A percentile compares a stretch with the other conserved stretches of the same genome.
Evolutionary conservation across 257 asterid genomes (phyloP).

Genomic region (Nicotiana paniculata): DNA sequence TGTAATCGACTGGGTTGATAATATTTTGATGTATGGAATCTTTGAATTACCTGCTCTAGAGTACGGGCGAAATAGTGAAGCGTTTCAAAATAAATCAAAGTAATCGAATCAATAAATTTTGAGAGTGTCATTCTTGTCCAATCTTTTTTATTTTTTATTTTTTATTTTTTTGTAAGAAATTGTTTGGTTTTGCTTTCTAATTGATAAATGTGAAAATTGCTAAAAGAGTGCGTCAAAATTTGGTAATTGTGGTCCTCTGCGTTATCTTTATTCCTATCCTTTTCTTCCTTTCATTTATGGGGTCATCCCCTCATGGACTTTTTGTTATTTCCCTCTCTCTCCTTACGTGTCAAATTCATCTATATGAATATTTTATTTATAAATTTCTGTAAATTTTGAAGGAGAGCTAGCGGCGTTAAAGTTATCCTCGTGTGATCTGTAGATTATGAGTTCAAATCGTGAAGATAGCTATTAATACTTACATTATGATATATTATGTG

Average conservation of each 20-base stretch:
- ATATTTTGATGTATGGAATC: too few relatives aligned
- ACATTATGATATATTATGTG: accelerated
- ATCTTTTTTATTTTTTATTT: too few relatives aligned
- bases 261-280: neutral
- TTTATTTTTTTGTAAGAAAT: neutral
- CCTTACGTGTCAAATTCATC: neutral
- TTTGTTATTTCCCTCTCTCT: neutral
- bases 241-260: neutral
- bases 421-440: too few relatives aligned
- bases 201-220: neutral
- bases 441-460: accelerated
- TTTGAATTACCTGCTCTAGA: too few relatives aligned
- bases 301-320: neutral
- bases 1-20: too few relatives aligned
- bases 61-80: too few relatives aligned
- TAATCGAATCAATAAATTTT: too few relatives aligned
- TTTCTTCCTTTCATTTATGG: neutral
- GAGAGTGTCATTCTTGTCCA: too few relatives aligned
- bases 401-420: too few relatives aligned
- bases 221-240: neutral
- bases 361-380: neutral
- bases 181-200: neutral
- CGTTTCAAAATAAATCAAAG: too few relatives aligned
- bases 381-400: neutral
- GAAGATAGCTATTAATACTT: too few relatives aligned